Evolutionary conservation across 176 grass and related monocot species (phyloP), one percentile per base, ranked within the genome.

Genomic region (Rhynchospora breviuscula): DNA sequence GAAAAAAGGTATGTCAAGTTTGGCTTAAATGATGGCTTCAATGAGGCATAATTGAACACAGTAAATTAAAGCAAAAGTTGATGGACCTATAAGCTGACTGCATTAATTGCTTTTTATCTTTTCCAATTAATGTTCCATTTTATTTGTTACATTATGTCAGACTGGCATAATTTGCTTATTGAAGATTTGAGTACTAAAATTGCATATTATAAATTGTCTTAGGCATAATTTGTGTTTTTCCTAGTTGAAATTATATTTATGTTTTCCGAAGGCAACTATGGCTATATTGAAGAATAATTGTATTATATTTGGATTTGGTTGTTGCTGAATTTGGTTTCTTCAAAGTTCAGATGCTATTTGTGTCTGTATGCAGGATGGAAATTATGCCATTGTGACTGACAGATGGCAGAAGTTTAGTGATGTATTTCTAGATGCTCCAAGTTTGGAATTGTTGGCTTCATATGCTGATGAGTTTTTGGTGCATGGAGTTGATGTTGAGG

Each of bases 381-480:
- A 86, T 86, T 99, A 95, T 86, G 84, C 91, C 58, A 90, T 99
- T 78, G 91, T 95, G 56, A 95, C 93, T 54, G 93, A 99, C 63
- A 93, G 93, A 80, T 99, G 93, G 96, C 91, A 99, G 87, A 99
- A 93, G 73, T 99, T 92, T 82, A 95, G 91, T 72, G 83, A 99
- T 87, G 89, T 93, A 18, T 81, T 79, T 90, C 74, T 93, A 79
- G 67, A 95, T 86, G 89, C 85, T 83, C 59, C 78, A 81, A 95
- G 87, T 52, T 89, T 95, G 84, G 86, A 88, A 80, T 83, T 81
- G 74, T 85, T 98, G 44, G 86, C 93, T 71, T 71, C 46, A 22
- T 99, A 87, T 92, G 87, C 92, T 88, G 91, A 99, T 85, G 93
- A 99, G 57, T 99, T 99, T 90, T 95, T 99, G 87, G 88, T 99